A percentile compares a stretch with the other conserved stretches of the same genome.
Conservation (phyloP, 306 rosid species). For the Abrus precatorius region DNA sequence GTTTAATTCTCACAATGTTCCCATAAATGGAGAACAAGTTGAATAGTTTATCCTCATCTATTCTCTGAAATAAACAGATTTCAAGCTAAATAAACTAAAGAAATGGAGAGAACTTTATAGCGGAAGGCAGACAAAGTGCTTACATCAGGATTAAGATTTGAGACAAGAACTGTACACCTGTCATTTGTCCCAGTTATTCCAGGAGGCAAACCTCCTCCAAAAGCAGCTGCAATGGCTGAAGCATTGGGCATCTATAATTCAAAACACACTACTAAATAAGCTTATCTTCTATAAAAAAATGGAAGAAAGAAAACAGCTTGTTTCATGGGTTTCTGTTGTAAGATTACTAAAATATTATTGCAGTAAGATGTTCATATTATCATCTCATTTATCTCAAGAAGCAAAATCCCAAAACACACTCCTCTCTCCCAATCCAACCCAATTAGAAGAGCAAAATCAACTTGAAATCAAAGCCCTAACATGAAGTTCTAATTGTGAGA, state of each 20-base stretch:
- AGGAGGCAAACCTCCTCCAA: slow-evolving; percentile 95
- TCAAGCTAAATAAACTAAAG: slow-evolving; percentile 16
- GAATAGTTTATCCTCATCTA: slow-evolving; percentile 95
- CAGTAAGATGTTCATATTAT: slow-evolving; percentile 1
- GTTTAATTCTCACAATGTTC: slow-evolving; percentile 90
- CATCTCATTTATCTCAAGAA: slow-evolving; percentile 28
- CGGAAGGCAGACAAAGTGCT: slow-evolving; percentile 44
- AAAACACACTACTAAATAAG: not conserved
- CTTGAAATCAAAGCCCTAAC: not conserved
- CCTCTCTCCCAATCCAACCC: slow-evolving; percentile 12
- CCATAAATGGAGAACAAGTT: slow-evolving; percentile 93
- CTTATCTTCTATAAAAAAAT: not conserved
- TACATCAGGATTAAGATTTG: slow-evolving; percentile 91
- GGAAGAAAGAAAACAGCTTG: slow-evolving; percentile 2
- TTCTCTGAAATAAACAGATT: slow-evolving; percentile 66
- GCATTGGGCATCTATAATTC: slow-evolving; percentile 79
- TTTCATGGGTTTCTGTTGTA: not conserved
- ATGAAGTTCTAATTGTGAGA: not conserved
- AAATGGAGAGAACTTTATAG: slow-evolving; percentile 7
- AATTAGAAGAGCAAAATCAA: slow-evolving; percentile 7
- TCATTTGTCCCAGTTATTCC: slow-evolving; percentile 93
- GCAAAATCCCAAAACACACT: slow-evolving; percentile 11
- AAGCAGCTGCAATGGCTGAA: slow-evolving; percentile 91
- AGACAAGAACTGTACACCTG: slow-evolving; percentile 87
- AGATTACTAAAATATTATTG: not conserved